Conservation (phyloP, 495 filamentous ascomycete species). For the Geopyxis carbonaria region DNA sequence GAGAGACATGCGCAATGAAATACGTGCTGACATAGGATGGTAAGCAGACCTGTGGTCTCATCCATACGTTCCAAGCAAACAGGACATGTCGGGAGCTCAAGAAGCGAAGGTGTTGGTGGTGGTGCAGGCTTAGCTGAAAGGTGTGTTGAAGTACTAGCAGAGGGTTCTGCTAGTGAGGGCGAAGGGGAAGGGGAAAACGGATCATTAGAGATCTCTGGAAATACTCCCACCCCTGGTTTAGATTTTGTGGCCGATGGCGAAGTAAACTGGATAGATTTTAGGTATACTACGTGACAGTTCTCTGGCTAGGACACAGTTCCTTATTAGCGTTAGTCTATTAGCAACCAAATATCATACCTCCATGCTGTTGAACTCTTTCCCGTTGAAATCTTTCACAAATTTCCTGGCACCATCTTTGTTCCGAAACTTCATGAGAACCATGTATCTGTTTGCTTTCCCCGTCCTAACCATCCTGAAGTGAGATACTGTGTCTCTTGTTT, state of each 20-base stretch:
- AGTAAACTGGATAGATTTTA: slow-evolving; percentile 70
- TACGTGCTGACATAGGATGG: slow-evolving; percentile 92
- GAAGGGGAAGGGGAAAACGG: slow-evolving; percentile 40
- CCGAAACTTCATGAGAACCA: slow-evolving; percentile 94
- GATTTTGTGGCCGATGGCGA: slow-evolving; percentile 27
- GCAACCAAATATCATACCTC: slow-evolving; percentile 44
- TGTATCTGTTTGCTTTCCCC: slow-evolving; percentile 71
- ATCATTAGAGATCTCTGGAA: slow-evolving; percentile 48
- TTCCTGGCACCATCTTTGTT: slow-evolving; percentile 51
- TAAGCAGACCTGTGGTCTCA: slow-evolving; percentile 83
- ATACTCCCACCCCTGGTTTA: slow-evolving; percentile 26
- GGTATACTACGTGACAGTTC: slow-evolving; percentile 88
- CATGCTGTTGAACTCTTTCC: slow-evolving; percentile 84
- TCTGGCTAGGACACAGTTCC: slow-evolving; percentile 49
- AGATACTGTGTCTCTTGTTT: slow-evolving; percentile 71
- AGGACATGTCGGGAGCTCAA: slow-evolving; percentile 89
- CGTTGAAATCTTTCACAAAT: slow-evolving; percentile 82
- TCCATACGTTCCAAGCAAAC: slow-evolving; percentile 98
- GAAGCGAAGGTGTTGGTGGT: slow-evolving; percentile 72
- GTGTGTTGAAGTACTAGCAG: slow-evolving; percentile 35
- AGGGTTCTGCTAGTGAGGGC: slow-evolving; percentile 27
- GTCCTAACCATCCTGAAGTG: slow-evolving; percentile 95
- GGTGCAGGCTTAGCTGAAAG: slow-evolving; percentile 66
- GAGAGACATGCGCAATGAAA: slow-evolving; percentile 95
- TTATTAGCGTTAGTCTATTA: not conserved